Percentiles rank a stretch among this genome's conserved stretches.
phyloP scores from a whole-genome alignment of 129 eudicot species.

The Helianthus tuberosus region DNA sequence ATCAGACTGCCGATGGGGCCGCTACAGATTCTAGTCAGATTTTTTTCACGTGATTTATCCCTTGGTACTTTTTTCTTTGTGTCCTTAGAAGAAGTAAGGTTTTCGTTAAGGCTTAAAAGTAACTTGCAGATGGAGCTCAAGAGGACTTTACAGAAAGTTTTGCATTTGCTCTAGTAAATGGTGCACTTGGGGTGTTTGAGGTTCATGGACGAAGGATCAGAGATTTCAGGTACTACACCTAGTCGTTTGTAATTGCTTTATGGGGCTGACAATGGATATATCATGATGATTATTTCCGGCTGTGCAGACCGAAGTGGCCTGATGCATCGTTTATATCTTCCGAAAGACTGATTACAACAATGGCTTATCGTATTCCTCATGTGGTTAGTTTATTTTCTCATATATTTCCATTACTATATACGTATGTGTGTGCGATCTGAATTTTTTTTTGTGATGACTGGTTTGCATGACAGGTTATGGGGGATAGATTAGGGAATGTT shows the following conservation, averaged over 20 bases:
- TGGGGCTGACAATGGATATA: constrained; percentile 6
- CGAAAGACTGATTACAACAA: constrained; percentile 87
- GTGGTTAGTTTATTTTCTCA: constrained; percentile 56
- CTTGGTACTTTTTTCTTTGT: constrained; percentile 5
- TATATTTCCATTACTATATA: background rate
- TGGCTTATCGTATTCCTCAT: constrained; percentile 98
- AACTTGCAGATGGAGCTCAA: constrained; percentile 70
- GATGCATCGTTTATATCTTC: constrained; percentile 79
- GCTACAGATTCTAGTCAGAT: constrained; percentile 69
- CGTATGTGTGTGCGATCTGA: background rate
- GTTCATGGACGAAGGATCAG: constrained; percentile 97
- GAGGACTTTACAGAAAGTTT: constrained; percentile 97
- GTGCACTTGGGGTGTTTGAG: constrained; percentile 98
- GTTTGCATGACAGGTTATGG: constrained; percentile 72
- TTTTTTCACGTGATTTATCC: constrained; percentile 9
- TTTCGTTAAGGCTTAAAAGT: constrained; percentile 32
- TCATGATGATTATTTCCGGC: background rate
- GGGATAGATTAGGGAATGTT: constrained; percentile 94
- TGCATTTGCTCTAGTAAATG: constrained; percentile 90
- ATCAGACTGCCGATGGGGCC: constrained; percentile 45
- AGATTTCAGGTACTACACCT: constrained; percentile 68
- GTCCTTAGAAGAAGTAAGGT: background rate
- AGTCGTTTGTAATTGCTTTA: background rate
- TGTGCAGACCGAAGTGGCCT: constrained; percentile 97
- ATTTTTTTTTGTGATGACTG: background rate